These are phyloP conservation scores for Colletotrichum tofieldiae DNA, from an alignment of 2,329 filamentous ascomycete genomes.

Conservation along the genomic window DNA sequence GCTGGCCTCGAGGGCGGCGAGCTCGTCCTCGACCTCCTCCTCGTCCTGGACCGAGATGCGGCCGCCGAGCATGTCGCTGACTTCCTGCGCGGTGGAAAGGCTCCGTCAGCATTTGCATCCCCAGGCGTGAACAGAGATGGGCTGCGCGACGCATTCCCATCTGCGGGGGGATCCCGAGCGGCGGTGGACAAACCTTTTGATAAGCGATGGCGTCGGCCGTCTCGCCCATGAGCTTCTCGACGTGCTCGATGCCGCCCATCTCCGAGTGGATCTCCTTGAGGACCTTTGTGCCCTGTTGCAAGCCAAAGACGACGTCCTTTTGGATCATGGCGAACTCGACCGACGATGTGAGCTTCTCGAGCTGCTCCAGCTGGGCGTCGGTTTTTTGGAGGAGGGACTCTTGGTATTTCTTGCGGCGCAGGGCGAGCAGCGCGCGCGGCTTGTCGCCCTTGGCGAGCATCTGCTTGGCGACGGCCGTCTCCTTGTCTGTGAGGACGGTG, in stretches of 20 bases:
- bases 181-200: slow-evolving; percentile 77
- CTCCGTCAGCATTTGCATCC: slow-evolving; percentile 12
- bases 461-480: slow-evolving; percentile 88
- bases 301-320: slow-evolving; percentile 93
- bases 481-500: slow-evolving; percentile 85
- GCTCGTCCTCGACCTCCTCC: slow-evolving; percentile 96
- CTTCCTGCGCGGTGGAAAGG: slow-evolving; percentile 72
- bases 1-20: slow-evolving; percentile 80
- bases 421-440: slow-evolving; percentile 84
- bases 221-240: slow-evolving; percentile 96
- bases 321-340: slow-evolving; percentile 98
- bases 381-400: slow-evolving; percentile 90
- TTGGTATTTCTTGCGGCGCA: slow-evolving; percentile 97
- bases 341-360: slow-evolving; percentile 88
- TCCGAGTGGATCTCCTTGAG: slow-evolving; percentile 93
- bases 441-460: slow-evolving; percentile 88
- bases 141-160: neutral
- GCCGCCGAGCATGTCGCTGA: slow-evolving; percentile 91
- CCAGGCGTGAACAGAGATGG: neutral
- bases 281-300: slow-evolving; percentile 92
- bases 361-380: slow-evolving; percentile 92
- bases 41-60: slow-evolving; percentile 95
- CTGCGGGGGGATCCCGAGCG: neutral
- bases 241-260: slow-evolving; percentile 94
- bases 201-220: slow-evolving; percentile 92